Percentiles rank a stretch among this genome's conserved stretches.
Evolutionary conservation across 2,329 filamentous ascomycete species (phyloP).

Genomic region (Clarireedia monteithiana): DNA sequence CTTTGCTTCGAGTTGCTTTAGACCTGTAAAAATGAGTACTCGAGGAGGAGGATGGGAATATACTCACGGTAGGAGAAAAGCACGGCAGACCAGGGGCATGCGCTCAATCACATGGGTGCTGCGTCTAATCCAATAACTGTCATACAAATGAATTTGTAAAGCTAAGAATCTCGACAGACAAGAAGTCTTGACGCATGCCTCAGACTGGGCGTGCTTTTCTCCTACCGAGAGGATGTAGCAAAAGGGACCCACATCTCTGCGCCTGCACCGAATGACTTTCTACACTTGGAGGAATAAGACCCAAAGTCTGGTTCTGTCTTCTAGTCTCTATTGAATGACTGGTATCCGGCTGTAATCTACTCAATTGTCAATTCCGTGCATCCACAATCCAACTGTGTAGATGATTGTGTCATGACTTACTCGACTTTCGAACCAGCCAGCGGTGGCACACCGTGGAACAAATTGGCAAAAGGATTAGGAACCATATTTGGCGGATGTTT

Average conservation of each 20-base stretch:
- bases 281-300: constrained; percentile 24
- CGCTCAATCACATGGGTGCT: too few species aligned
- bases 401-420: constrained; percentile 11
- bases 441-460: neutral
- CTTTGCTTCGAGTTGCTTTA: constrained; percentile 26
- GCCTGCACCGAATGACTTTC: constrained; percentile 24
- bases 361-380: neutral
- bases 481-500: constrained; percentile 10
- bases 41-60: neutral
- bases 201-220: too few species aligned
- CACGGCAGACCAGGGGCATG: too few species aligned
- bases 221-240: neutral
- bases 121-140: too few species aligned
- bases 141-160: too few species aligned
- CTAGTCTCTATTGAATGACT: constrained; percentile 21
- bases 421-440: neutral
- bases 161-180: too few species aligned
- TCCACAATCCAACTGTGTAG: neutral
- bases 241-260: constrained; percentile 20
- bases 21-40: constrained; percentile 13
- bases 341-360: constrained; percentile 20
- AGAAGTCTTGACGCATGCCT: too few species aligned
- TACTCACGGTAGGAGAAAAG: neutral
- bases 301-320: constrained; percentile 20
- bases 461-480: neutral